These are phyloP conservation scores for Fimicolochytrium jonesii DNA, from an alignment of 192 early-diverging fungal species.

Conservation along the genomic window DNA sequence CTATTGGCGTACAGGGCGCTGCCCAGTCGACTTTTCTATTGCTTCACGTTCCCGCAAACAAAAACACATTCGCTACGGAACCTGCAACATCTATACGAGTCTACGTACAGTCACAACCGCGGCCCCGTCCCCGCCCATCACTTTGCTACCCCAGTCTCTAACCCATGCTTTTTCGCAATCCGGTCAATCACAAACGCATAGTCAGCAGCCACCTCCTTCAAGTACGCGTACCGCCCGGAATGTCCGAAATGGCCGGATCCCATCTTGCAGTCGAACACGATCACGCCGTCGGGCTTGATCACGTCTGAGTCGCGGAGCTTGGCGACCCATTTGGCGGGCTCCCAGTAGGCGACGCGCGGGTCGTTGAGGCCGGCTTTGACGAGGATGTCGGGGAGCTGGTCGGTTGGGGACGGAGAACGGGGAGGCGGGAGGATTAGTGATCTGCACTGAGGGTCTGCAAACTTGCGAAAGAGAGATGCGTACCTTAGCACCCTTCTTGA, in stretches of 20 bases:
- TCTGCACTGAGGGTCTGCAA: neutral
- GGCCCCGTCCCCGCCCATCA: no score
- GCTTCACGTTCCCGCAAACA: no score
- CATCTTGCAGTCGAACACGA: conserved; percentile 48
- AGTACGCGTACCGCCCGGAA: conserved; percentile 44
- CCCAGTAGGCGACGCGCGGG: conserved; percentile 80
- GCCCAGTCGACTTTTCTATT: no score
- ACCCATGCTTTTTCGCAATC: conserved; percentile 8
- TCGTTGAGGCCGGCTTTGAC: conserved; percentile 77
- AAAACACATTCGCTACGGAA: no score
- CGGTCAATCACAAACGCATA: conserved; percentile 40
- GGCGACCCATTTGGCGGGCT: conserved; percentile 88
- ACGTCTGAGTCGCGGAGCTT: conserved; percentile 51
- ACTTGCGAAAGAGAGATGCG: neutral
- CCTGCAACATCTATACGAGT: no score
- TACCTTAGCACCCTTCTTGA: conserved; percentile 21
- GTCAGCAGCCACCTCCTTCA: conserved; percentile 40
- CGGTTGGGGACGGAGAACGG: neutral
- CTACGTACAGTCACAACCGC: no score
- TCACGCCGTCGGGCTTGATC: neutral
- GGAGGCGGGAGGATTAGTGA: no score
- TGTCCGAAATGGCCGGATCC: conserved; percentile 40
- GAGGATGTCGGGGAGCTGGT: conserved; percentile 40
- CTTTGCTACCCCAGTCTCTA: no score
- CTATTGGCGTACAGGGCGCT: no score